Evolutionary conservation across 495 filamentous ascomycete genomes (phyloP), one percentile per base, ranked within the genome.

Genomic region (Hyaloscypha variabilis): DNA sequence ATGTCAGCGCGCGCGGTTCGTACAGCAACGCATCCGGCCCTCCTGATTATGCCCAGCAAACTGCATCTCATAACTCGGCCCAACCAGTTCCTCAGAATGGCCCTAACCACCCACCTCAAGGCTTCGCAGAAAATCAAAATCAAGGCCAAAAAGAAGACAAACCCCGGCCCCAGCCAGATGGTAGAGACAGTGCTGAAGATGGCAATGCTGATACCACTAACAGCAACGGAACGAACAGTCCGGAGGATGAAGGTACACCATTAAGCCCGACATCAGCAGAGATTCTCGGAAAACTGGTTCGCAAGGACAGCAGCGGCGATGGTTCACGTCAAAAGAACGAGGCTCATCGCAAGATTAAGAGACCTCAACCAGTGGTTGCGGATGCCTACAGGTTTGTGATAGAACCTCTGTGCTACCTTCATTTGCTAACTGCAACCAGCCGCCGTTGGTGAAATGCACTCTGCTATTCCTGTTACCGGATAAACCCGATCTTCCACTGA

Each of bases 381-480:
- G 78, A 75, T 25, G 79, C 76, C 46, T 81, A 78, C 61, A 75
- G 73, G 79, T 81, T 69, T 72, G 77, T 31, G 26, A 21, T 24
- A 29, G 49, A 8, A 28, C 30, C 58, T 60, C 14, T 23, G 2
- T 39, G 24, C 6, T 39, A n/a, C 54, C 6, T 29, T 6, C 8
- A 25, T 49, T 49, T 25, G 58, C 60, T 59, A 42, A 69, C 49
- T 3, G 60, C 17, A 13, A 61, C 6, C 53, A 73, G 69, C 42
- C 69, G 71, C 62, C 71, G 71, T 46, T 71, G 71, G 71, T 73
- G 53, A 69, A 28, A 17, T 19, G 30, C 3, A 5, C 46, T 62
- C 19, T 26, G 8, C 42, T 14, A 23, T n/a, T 49, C 14, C n/a
- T 50, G 1, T 17, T 8, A 34, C 5, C 26, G 19, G n/a, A 28